Evolutionary conservation across 306 rosid species (phyloP).

Genomic region (Vicia sativa): DNA sequence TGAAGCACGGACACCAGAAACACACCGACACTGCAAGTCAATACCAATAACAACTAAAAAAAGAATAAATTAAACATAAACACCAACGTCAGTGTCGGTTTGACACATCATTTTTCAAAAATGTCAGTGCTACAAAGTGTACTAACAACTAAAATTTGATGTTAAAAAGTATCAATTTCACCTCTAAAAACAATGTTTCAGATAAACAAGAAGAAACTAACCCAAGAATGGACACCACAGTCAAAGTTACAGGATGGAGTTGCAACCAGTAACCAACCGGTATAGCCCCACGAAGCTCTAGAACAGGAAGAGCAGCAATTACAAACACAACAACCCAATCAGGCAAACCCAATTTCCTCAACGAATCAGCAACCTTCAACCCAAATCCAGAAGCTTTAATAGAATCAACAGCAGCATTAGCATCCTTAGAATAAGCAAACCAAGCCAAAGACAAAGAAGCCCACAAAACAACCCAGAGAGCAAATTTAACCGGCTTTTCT

Average conservation of each 20-base stretch:
- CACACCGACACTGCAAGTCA: too few species aligned
- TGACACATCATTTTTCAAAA: too few species aligned
- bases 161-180: background rate
- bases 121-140: too few species aligned
- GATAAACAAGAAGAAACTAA: slow-evolving; percentile 37
- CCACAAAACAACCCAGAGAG: slow-evolving; percentile 75
- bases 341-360: slow-evolving; percentile 71
- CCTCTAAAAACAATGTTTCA: background rate
- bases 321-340: slow-evolving; percentile 86
- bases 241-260: slow-evolving; percentile 65
- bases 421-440: slow-evolving; percentile 85
- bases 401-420: slow-evolving; percentile 80
- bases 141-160: background rate
- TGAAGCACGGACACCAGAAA: too few species aligned
- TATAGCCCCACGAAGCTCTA: slow-evolving; percentile 97
- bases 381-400: slow-evolving; percentile 88
- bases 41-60: too few species aligned
- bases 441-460: slow-evolving; percentile 78
- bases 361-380: slow-evolving; percentile 62
- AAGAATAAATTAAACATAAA: too few species aligned
- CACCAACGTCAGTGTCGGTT: too few species aligned
- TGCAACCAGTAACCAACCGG: slow-evolving; percentile 96
- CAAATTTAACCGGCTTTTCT: slow-evolving; percentile 59
- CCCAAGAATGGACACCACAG: slow-evolving; percentile 76
- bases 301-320: slow-evolving; percentile 84